Percentiles rank a stretch among this genome's conserved stretches.
phyloP scores from a whole-genome alignment of 768 basidiomycete species.

The Pleurotus eryngii region DNA sequence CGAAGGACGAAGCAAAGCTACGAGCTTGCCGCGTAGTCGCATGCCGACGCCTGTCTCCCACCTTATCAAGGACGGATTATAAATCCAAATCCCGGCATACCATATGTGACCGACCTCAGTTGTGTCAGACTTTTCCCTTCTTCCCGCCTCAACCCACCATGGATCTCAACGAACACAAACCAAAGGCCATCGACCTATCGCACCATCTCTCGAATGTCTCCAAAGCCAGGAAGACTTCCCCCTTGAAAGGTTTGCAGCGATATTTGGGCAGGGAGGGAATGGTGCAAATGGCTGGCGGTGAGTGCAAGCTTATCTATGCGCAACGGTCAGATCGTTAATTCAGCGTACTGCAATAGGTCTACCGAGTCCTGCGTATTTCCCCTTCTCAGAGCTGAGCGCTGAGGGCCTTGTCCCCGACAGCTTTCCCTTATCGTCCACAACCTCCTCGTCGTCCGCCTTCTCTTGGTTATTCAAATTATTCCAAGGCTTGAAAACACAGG shows the following conservation, averaged over 20 bases:
- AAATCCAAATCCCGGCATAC: not conserved
- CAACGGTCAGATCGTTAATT: not conserved
- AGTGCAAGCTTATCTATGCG: slow-evolving; percentile 14
- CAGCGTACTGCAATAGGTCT: slow-evolving; percentile 39
- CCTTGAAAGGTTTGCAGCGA: slow-evolving; percentile 66
- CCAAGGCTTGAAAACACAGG: slow-evolving; percentile 20
- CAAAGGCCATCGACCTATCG: slow-evolving; percentile 60
- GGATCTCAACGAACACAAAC: slow-evolving; percentile 1
- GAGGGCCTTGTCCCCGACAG: slow-evolving; percentile 48
- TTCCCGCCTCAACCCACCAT: not conserved
- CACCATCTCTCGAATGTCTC: slow-evolving; percentile 67
- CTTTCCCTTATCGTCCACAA: slow-evolving; percentile 34
- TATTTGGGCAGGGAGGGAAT: slow-evolving; percentile 52
- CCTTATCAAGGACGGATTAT: slow-evolving; percentile 5
- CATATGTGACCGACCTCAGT: not conserved
- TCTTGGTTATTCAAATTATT: slow-evolving; percentile 64
- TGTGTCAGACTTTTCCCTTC: not conserved
- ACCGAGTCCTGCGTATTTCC: slow-evolving; percentile 68
- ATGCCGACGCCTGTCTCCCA: not conserved
- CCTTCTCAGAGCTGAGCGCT: slow-evolving; percentile 59
- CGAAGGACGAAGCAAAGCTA: not conserved
- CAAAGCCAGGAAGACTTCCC: slow-evolving; percentile 44
- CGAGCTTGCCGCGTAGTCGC: not conserved
- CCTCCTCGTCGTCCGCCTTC: slow-evolving; percentile 17
- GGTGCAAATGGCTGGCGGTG: slow-evolving; percentile 69